A percentile compares a stretch with the other conserved stretches of the same genome.
Evolutionary conservation across 2,329 filamentous ascomycete species (phyloP).

Genomic region (Penicillium corylophilum): DNA sequence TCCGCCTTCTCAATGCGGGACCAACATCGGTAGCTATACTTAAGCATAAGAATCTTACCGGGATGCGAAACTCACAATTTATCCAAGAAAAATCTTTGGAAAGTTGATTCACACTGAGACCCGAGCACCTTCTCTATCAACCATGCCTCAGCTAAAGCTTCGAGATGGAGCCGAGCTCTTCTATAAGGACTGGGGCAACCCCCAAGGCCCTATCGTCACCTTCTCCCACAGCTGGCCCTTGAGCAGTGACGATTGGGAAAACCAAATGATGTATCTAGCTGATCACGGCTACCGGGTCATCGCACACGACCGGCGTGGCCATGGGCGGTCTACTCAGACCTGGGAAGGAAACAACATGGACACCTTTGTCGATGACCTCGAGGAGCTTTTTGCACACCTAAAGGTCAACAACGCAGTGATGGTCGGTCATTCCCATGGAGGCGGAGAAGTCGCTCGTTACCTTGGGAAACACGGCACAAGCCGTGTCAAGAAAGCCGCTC

Average conservation of each 20-base stretch:
- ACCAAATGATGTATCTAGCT: slow-evolving; percentile 42
- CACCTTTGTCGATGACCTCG: slow-evolving; percentile 41
- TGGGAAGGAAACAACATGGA: slow-evolving; percentile 45
- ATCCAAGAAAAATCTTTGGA: no score
- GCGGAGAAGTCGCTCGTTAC: slow-evolving; percentile 43
- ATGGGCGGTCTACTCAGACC: slow-evolving; percentile 42
- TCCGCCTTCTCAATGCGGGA: no score
- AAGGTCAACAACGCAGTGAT: slow-evolving; percentile 36
- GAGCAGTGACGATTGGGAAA: slow-evolving; percentile 42
- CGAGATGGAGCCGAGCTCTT: slow-evolving; percentile 41
- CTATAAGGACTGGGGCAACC: slow-evolving; percentile 48
- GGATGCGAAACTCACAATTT: no score
- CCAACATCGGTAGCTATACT: no score
- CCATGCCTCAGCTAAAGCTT: slow-evolving; percentile 37
- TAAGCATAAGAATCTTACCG: no score
- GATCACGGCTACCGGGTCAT: slow-evolving; percentile 40
- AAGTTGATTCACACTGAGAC: no score
- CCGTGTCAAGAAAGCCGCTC: slow-evolving; percentile 42
- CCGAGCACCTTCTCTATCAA: not conserved
- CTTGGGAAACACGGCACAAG: slow-evolving; percentile 36
- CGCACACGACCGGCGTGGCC: slow-evolving; percentile 37
- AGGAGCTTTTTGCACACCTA: slow-evolving; percentile 37
- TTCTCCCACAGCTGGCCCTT: slow-evolving; percentile 46
- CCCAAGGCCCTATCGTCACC: slow-evolving; percentile 30
- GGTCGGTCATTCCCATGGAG: slow-evolving; percentile 44